A percentile compares a stretch with the other conserved stretches of the same genome.
Evolutionary conservation across 2,329 filamentous ascomycete genomes (phyloP).

Genomic region (Nigrograna mackinnonii): DNA sequence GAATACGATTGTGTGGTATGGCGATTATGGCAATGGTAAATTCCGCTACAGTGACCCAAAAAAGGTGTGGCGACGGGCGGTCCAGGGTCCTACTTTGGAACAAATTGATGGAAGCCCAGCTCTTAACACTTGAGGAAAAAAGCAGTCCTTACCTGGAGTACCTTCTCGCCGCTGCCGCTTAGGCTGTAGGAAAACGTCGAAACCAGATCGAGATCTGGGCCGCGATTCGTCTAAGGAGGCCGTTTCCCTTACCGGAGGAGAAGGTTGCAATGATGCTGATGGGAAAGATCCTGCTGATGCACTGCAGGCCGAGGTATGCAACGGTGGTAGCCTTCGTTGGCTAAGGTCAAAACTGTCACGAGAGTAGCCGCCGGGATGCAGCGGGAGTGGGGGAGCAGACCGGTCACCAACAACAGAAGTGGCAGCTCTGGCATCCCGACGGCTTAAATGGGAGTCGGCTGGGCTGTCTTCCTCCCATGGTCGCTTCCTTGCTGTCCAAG

Average conservation of each 20-base stretch:
- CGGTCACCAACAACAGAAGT: constrained; percentile 9
- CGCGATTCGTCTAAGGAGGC: constrained; percentile 8
- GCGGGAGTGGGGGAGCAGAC: constrained; percentile 26
- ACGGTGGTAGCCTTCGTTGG: constrained; percentile 26
- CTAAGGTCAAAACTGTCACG: constrained; percentile 18
- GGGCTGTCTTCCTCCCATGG: constrained; percentile 31
- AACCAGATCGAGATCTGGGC: constrained; percentile 25
- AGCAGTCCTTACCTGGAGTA: constrained; percentile 19
- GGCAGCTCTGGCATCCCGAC: constrained; percentile 16
- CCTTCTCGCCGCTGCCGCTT: constrained; percentile 11
- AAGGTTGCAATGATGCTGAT: constrained; percentile 9
- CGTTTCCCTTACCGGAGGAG: constrained; percentile 9
- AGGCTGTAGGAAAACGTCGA: constrained; percentile 18
- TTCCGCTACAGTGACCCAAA: too few species aligned
- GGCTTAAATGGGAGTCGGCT: constrained; percentile 17
- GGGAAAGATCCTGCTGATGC: constrained; percentile 15
- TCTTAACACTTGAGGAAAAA: too few species aligned
- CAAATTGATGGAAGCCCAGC: too few species aligned
- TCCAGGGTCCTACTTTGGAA: too few species aligned
- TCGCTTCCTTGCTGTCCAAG: constrained; percentile 29
- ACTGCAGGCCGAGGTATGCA: constrained; percentile 19
- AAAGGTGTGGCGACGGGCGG: too few species aligned
- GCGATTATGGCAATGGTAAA: too few species aligned
- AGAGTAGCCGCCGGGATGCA: constrained; percentile 26
- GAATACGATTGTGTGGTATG: too few species aligned